Conservation (phyloP, 106 monocot genomes). For the Apostasia ramifera region DNA sequence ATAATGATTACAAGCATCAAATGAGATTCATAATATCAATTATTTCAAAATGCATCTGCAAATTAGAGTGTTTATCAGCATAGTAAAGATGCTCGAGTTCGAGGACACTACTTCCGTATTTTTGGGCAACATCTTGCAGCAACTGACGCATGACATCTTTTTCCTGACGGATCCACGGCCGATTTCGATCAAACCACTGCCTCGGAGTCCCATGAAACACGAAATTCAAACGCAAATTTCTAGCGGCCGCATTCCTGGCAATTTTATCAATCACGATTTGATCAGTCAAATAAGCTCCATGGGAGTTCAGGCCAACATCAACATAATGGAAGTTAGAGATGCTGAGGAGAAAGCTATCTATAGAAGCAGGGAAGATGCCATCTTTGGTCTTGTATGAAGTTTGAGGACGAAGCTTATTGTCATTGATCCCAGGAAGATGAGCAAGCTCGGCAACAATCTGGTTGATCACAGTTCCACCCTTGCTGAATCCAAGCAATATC, state of each 20-base stretch:
- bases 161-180: conserved; percentile 76
- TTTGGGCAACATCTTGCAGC: conserved; percentile 38
- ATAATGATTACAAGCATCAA: conserved; percentile 13
- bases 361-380: conserved; percentile 29
- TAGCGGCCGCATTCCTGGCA: conserved; percentile 2
- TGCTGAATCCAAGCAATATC: conserved; percentile 82
- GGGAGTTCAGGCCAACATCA: conserved; percentile 76
- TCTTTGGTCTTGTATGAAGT: neutral
- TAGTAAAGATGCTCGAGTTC: conserved; percentile 56
- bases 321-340: conserved; percentile 77
- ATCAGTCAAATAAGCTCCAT: conserved; percentile 80
- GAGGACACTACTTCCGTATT: conserved; percentile 39
- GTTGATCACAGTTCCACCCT: conserved; percentile 81
- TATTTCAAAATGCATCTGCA: conserved; percentile 96
- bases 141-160: conserved; percentile 43
- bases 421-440: conserved; percentile 5
- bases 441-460: conserved; percentile 77
- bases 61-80: conserved; percentile 26
- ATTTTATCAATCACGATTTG: conserved; percentile 23
- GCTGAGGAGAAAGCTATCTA: conserved; percentile 41
- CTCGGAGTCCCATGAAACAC: conserved; percentile 85
- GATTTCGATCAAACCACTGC: conserved; percentile 58
- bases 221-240: conserved; percentile 22
- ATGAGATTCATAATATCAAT: conserved; percentile 50
- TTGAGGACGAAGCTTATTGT: neutral